Conservation (phyloP, 257 asterid species). For the Nicotiana tomentosiformis region DNA sequence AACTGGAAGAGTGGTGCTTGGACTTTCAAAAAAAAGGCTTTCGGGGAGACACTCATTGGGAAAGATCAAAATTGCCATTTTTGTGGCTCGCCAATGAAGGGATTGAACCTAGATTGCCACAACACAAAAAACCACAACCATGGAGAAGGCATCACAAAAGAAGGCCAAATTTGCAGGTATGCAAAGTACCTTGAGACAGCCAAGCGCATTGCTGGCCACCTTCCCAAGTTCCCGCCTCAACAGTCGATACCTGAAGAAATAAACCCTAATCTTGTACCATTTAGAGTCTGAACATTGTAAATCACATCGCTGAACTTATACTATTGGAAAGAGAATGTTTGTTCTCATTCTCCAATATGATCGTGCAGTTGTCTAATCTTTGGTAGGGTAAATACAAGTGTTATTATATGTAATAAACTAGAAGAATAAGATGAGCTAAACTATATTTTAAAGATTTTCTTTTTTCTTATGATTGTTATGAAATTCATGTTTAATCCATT, state of each 20-base stretch:
- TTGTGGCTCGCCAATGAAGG: conserved; percentile 18
- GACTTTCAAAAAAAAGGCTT: conserved; percentile 37
- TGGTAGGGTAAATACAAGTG: neutral
- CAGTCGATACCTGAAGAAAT: conserved; percentile 42
- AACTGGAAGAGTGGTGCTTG: conserved; percentile 59
- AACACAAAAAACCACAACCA: neutral
- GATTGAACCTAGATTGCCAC: conserved; percentile 10
- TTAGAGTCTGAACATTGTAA: conserved; percentile 23
- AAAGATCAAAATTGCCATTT: neutral
- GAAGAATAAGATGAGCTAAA: neutral
- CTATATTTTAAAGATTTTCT: neutral
- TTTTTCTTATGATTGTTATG: neutral
- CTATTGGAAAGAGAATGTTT: neutral
- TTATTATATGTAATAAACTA: neutral
- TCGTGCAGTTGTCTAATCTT: neutral
- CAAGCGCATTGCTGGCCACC: conserved; percentile 31
- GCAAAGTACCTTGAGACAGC: conserved; percentile 48
- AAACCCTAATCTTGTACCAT: conserved; percentile 33
- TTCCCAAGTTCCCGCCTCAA: conserved; percentile 43
- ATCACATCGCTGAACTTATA: neutral
- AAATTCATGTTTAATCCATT: neutral
- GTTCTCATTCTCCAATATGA: conserved; percentile 3
- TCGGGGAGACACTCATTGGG: neutral
- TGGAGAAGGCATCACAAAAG: neutral
- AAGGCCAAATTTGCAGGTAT: conserved; percentile 15